Percentiles rank a stretch among this genome's conserved stretches.
phyloP scores from a whole-genome alignment of 148 eudicot species.

The Spergularia marina region DNA sequence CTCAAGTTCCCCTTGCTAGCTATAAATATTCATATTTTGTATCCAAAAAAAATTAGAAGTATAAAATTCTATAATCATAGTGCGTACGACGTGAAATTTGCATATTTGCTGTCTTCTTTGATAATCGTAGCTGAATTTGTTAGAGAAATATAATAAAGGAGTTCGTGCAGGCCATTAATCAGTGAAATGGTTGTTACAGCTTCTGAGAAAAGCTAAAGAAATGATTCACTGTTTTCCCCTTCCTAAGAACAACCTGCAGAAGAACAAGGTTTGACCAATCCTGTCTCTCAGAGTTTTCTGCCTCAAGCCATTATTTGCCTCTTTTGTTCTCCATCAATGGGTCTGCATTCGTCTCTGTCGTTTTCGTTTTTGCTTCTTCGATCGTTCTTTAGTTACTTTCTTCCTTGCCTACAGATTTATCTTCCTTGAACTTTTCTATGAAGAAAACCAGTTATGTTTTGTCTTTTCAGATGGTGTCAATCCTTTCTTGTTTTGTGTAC shows the following conservation, averaged over 20 bases:
- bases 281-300: constrained; percentile 6
- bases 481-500: constrained; percentile 16
- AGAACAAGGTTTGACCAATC: not conserved
- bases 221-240: not conserved
- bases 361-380: constrained; percentile 23
- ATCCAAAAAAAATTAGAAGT: not conserved
- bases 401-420: constrained; percentile 25
- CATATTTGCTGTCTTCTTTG: not conserved
- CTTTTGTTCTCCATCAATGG: constrained; percentile 17
- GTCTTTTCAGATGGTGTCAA: constrained; percentile 21
- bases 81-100: constrained; percentile 6
- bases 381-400: constrained; percentile 26
- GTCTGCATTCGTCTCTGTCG: constrained; percentile 27
- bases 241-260: not conserved
- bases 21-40: not conserved
- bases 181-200: not conserved
- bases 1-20: too few species aligned
- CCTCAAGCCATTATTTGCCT: not conserved
- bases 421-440: constrained; percentile 24
- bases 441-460: constrained; percentile 18
- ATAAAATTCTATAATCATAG: not conserved
- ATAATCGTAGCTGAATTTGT: not conserved
- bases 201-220: not conserved
- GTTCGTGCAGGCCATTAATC: constrained; percentile 33
- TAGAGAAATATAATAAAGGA: not conserved